Evolutionary conservation across 2,329 filamentous ascomycete genomes (phyloP).

Genomic region (Dactylellina cionopaga): DNA sequence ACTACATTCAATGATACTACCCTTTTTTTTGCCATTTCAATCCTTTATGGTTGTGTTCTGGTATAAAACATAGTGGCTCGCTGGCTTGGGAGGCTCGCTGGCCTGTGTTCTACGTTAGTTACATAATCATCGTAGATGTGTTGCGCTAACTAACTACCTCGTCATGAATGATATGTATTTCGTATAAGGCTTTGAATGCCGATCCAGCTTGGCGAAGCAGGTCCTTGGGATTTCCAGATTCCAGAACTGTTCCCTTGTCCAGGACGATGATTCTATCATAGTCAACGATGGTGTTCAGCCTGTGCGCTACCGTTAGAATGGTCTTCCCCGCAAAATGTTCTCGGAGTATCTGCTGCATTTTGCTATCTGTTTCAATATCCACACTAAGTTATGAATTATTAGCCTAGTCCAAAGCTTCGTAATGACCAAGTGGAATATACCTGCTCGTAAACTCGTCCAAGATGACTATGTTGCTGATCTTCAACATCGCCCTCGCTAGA

Average conservation of each 20-base stretch:
- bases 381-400: slow-evolving; percentile 9
- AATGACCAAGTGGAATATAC: not conserved
- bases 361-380: slow-evolving; percentile 45
- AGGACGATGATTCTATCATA: slow-evolving; percentile 91
- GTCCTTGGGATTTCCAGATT: slow-evolving; percentile 86
- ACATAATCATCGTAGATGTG: no score
- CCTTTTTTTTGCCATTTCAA: no score
- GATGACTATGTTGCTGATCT: slow-evolving; percentile 31
- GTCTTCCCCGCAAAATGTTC: slow-evolving; percentile 39
- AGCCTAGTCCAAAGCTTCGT: not conserved
- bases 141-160: not conserved
- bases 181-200: slow-evolving; percentile 67
- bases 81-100: no score
- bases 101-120: no score
- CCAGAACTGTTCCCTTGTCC: slow-evolving; percentile 85
- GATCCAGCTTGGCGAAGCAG: slow-evolving; percentile 76
- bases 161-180: slow-evolving; percentile 19
- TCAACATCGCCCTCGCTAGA: slow-evolving; percentile 64
- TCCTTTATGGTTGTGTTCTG: no score
- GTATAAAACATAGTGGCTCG: no score
- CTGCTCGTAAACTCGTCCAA: slow-evolving; percentile 51
- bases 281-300: slow-evolving; percentile 60
- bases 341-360: slow-evolving; percentile 38
- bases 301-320: slow-evolving; percentile 33
- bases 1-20: no score